Evolutionary conservation across 306 rosid genomes (phyloP).

Genomic region (Echinosophora koreensis): DNA sequence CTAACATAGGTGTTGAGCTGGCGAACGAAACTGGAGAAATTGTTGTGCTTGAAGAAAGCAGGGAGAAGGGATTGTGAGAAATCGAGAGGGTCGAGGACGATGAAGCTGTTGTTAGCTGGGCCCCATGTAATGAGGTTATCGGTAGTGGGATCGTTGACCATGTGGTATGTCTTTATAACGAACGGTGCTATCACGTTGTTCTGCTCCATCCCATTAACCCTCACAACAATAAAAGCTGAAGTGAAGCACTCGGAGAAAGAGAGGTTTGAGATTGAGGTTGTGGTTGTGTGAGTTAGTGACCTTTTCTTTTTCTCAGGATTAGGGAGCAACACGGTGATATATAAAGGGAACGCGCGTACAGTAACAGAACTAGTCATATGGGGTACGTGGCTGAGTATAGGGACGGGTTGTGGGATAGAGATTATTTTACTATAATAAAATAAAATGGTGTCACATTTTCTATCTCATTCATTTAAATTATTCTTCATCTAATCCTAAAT

Average conservation of each 20-base stretch:
- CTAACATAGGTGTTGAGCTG: constrained; percentile 93
- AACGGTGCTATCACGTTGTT: constrained; percentile 81
- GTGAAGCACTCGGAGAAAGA: background rate
- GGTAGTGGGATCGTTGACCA: constrained; percentile 82
- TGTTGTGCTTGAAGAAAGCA: constrained; percentile 91
- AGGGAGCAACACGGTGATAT: constrained; percentile 48
- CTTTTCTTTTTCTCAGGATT: background rate
- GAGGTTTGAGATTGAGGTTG: too few relatives aligned
- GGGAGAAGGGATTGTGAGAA: constrained; percentile 79
- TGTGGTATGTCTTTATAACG: constrained; percentile 84
- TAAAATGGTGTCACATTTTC: too few relatives aligned
- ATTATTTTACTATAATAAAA: too few relatives aligned
- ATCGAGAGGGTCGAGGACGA: constrained; percentile 78
- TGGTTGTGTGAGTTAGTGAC: background rate
- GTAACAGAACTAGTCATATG: background rate
- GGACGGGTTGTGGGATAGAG: background rate
- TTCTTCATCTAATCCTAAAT: too few relatives aligned
- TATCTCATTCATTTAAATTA: too few relatives aligned
- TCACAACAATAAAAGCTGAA: background rate
- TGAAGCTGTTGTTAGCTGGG: constrained; percentile 80
- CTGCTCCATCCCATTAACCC: constrained; percentile 64
- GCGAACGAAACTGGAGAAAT: constrained; percentile 93
- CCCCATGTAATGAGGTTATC: constrained; percentile 82
- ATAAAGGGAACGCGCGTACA: constrained; percentile 47
- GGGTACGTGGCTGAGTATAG: constrained; percentile 58